phyloP scores from a whole-genome alignment of 148 eudicot species.

The Diospyros lotus region DNA sequence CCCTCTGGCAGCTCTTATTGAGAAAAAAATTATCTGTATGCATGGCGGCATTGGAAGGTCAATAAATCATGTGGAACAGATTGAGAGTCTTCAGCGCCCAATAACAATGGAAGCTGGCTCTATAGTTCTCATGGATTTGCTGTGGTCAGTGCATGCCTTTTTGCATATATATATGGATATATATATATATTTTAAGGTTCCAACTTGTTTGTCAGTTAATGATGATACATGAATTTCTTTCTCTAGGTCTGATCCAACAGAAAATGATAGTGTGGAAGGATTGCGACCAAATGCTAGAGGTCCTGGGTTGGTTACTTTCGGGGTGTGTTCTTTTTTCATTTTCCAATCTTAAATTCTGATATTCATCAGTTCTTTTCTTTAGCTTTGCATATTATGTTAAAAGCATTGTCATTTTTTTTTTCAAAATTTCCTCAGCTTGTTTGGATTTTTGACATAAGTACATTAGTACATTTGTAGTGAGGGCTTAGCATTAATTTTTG shows the following conservation, averaged over 20 bases:
- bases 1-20: conserved; percentile 96
- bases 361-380: neutral
- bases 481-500: neutral
- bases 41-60: conserved; percentile 99
- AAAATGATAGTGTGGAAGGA: conserved; percentile 96
- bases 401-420: neutral
- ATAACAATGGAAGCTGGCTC: conserved; percentile 98
- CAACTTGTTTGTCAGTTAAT: neutral
- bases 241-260: conserved; percentile 96
- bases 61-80: conserved; percentile 90
- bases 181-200: neutral
- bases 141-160: conserved; percentile 50
- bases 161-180: neutral
- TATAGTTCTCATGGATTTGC: conserved; percentile 87
- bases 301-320: conserved; percentile 92
- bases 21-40: conserved; percentile 97
- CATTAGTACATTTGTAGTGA: neutral
- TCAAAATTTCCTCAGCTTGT: neutral
- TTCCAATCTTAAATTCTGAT: neutral
- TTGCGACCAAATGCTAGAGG: conserved; percentile 96
- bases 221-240: conserved; percentile 2
- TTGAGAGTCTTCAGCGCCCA: conserved; percentile 90
- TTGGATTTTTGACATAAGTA: neutral
- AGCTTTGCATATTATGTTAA: neutral
- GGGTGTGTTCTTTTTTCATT: conserved; percentile 50